phyloP scores from a whole-genome alignment of 2,329 filamentous ascomycete species.

The Hypoxylon sp. region DNA sequence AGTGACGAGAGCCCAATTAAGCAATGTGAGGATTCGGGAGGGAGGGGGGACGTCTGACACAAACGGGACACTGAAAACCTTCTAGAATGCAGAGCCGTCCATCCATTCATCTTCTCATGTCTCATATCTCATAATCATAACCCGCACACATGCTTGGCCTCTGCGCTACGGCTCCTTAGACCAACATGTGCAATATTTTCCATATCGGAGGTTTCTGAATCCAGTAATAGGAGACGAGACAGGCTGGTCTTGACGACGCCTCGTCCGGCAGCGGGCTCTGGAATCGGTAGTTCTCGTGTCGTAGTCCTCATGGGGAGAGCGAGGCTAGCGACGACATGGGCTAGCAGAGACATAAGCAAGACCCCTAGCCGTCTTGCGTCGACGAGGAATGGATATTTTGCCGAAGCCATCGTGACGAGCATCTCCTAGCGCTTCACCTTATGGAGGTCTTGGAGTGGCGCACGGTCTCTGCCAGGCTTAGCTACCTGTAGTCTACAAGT shows the following conservation, averaged over 20 bases:
- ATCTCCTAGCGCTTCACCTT: slow-evolving; percentile 5
- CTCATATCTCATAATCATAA: slow-evolving; percentile 16
- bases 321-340: slow-evolving; percentile 12
- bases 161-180: slow-evolving; percentile 33
- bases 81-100: slow-evolving; percentile 24
- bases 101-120: slow-evolving; percentile 22
- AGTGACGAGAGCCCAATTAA: slow-evolving; percentile 1
- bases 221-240: slow-evolving; percentile 43
- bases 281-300: slow-evolving; percentile 28
- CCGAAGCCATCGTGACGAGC: slow-evolving; percentile 31
- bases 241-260: slow-evolving; percentile 38
- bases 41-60: slow-evolving; percentile 5
- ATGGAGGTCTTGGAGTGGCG: background rate
- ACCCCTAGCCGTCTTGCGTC: slow-evolving; percentile 16
- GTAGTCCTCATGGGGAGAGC: slow-evolving; percentile 8
- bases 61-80: slow-evolving; percentile 22
- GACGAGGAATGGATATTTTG: slow-evolving; percentile 14
- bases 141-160: slow-evolving; percentile 17
- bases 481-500: too few relatives aligned
- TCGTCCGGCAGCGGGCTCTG: slow-evolving; percentile 41
- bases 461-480: background rate
- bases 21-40: too few relatives aligned
- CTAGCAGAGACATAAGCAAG: slow-evolving; percentile 21
- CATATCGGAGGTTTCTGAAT: slow-evolving; percentile 39
- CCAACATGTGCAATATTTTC: slow-evolving; percentile 31